Base-by-base conservation (phyloP, 768 basidiomycete genomes). In the Mycena rebaudengoi region DNA sequence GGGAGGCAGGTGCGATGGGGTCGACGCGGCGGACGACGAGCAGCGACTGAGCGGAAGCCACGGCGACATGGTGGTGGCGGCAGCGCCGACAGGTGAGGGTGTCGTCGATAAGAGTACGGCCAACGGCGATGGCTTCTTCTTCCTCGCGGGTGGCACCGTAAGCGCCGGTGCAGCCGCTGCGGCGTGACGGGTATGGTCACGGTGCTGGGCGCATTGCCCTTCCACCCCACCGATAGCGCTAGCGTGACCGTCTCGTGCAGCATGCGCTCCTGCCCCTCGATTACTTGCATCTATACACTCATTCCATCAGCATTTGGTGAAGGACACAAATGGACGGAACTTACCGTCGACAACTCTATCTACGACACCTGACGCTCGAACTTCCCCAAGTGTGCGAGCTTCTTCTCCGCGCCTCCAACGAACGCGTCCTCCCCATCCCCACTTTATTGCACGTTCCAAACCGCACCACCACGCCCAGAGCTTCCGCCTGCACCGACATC, bases 211-310 rank as follows among this genome's bases (percentile, higher is more conserved):
- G n/a, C n/a, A n/a, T n/a, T n/a, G n/a, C n/a, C 77, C 45, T 84
- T 86, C 88, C 90, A 91, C 1, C 90, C 88, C 21, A 87, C 82
- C 0, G 85, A 85, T 23, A 79, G 74, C 7, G 83, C 77, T n/a
- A 91, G 75, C 1, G 82, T 78, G 5, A 85, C 80, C 40, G 86
- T 80, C 71, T 92, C 89, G 48, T 87, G 83, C 10, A 92, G 76
- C 0, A 90, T 92, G 4, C 90, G 83, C 68, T 92, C 90, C 68
- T 91, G 87, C 3, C 86, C 80, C 62, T 91, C 90, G 73, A 91
- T 83, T 8, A 81, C 82, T 71, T 88, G 86, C 90, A 91, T 91
- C 90, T 91, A 59, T 3, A 12, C 13, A n/a, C n/a, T n/a, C n/a
- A 12, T 12, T 32, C 12, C 28, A 30, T 33, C 28, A 32, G 54